A percentile compares a stretch with the other conserved stretches of the same genome.
Conservation (phyloP, 1,139 yeast genomes). For the Arxiozyma heterogenica region DNA sequence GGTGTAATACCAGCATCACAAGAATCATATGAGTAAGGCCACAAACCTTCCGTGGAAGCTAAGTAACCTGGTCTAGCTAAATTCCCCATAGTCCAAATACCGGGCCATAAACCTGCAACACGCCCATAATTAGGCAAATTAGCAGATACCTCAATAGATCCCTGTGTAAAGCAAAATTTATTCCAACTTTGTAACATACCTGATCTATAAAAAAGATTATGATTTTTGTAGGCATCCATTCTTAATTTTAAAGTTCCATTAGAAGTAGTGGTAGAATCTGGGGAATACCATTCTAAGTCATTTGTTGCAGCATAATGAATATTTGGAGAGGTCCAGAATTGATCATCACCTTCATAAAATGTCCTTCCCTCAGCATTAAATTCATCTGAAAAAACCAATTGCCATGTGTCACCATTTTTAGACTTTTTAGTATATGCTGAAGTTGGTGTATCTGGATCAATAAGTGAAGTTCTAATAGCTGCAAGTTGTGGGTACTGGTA, state of each 20-base stretch:
- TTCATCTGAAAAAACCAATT: slow-evolving; percentile 72
- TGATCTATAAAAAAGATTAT: slow-evolving; percentile 64
- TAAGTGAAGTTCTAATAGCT: slow-evolving; percentile 52
- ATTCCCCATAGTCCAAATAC: slow-evolving; percentile 82
- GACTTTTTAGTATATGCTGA: slow-evolving; percentile 40
- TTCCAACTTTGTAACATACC: slow-evolving; percentile 88
- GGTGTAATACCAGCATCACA: slow-evolving; percentile 88
- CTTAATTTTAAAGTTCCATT: slow-evolving; percentile 58
- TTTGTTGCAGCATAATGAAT: slow-evolving; percentile 69
- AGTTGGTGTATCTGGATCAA: slow-evolving; percentile 75
- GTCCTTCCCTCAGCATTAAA: slow-evolving; percentile 77
- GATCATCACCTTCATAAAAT: slow-evolving; percentile 76
- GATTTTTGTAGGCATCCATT: slow-evolving; percentile 67
- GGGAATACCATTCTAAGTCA: slow-evolving; percentile 84
- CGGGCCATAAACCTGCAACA: slow-evolving; percentile 79
- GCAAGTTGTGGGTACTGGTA: slow-evolving; percentile 52
- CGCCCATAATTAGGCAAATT: slow-evolving; percentile 63
- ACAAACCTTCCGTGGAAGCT: slow-evolving; percentile 74
- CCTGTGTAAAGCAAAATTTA: slow-evolving; percentile 71
- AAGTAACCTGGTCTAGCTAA: slow-evolving; percentile 75
- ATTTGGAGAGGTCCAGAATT: slow-evolving; percentile 71
- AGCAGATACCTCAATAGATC: slow-evolving; percentile 59
- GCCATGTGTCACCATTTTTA: slow-evolving; percentile 54
- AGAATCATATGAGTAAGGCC: slow-evolving; percentile 78
- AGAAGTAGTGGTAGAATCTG: slow-evolving; percentile 65